Conservation (phyloP, 192 early-diverging fungal genomes). For the Nowakowskiella sp. region DNA sequence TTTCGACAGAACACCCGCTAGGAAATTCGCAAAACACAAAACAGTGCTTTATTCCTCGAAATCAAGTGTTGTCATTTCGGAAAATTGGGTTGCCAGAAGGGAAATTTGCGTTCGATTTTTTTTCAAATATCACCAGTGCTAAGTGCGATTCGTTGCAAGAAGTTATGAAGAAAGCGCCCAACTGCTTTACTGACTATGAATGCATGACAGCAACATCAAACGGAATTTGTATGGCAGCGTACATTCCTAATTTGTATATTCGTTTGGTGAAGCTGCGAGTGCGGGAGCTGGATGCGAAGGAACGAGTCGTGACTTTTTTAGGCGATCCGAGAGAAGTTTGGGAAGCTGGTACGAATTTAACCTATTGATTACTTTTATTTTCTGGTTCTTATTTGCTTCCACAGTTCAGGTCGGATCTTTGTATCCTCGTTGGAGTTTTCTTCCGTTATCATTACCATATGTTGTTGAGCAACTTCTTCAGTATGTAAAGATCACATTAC, state of each 20-base stretch:
- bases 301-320: slow-evolving; percentile 48
- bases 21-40: slow-evolving; percentile 35
- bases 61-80: too few relatives aligned
- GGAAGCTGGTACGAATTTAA: slow-evolving; percentile 46
- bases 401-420: slow-evolving; percentile 56
- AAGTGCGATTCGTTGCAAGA: slow-evolving; percentile 5
- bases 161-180: slow-evolving; percentile 6
- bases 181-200: slow-evolving; percentile 30
- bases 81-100: too few relatives aligned
- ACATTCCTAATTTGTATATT: slow-evolving; percentile 34
- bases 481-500: slow-evolving; percentile 16
- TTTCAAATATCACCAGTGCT: slow-evolving; percentile 5
- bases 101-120: too few relatives aligned
- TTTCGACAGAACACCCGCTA: slow-evolving; percentile 42
- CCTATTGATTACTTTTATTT: not conserved
- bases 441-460: slow-evolving; percentile 53
- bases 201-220: slow-evolving; percentile 14
- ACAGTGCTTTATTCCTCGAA: slow-evolving; percentile 41
- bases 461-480: slow-evolving; percentile 45
- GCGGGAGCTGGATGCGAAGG: slow-evolving; percentile 24
- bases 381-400: not conserved
- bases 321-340: slow-evolving; percentile 64
- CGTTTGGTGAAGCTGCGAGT: slow-evolving; percentile 50
- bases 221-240: slow-evolving; percentile 44
- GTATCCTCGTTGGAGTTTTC: slow-evolving; percentile 38